phyloP scores from a whole-genome alignment of 2,329 filamentous ascomycete species.

The Biscogniauxia marginata region DNA sequence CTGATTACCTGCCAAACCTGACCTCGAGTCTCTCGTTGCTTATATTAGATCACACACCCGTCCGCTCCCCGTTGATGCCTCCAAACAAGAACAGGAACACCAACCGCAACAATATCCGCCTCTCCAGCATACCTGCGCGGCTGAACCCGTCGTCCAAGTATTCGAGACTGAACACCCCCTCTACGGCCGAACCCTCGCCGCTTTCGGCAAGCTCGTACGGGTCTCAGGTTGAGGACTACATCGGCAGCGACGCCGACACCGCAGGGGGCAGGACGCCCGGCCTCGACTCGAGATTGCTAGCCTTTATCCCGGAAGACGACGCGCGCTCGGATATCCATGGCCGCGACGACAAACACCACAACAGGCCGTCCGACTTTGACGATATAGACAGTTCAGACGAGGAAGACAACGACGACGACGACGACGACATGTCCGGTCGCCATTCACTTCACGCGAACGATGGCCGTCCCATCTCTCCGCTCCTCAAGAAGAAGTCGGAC shows the following conservation, averaged over 20 bases:
- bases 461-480: constrained; percentile 43
- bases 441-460: constrained; percentile 41
- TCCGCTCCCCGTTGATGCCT: constrained; percentile 21
- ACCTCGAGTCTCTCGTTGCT: not conserved
- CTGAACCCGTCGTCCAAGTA: constrained; percentile 18
- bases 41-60: constrained; percentile 4
- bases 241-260: constrained; percentile 28
- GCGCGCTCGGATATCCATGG: no score
- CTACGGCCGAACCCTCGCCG: constrained; percentile 19
- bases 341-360: constrained; percentile 9
- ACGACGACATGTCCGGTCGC: constrained; percentile 37
- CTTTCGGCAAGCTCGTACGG: constrained; percentile 24
- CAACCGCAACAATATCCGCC: constrained; percentile 21
- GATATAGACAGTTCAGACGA: constrained; percentile 24
- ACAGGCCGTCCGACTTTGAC: constrained; percentile 9
- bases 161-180: constrained; percentile 8
- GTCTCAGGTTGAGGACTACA: constrained; percentile 28
- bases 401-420: constrained; percentile 34
- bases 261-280: constrained; percentile 25
- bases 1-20: not conserved
- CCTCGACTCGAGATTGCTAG: constrained; percentile 21
- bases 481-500: constrained; percentile 38
- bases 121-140: constrained; percentile 26
- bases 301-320: constrained; percentile 19
- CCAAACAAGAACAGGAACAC: constrained; percentile 6